Base-by-base conservation (phyloP, 2,329 filamentous ascomycete genomes). In the Hypoxylon sp. region DNA sequence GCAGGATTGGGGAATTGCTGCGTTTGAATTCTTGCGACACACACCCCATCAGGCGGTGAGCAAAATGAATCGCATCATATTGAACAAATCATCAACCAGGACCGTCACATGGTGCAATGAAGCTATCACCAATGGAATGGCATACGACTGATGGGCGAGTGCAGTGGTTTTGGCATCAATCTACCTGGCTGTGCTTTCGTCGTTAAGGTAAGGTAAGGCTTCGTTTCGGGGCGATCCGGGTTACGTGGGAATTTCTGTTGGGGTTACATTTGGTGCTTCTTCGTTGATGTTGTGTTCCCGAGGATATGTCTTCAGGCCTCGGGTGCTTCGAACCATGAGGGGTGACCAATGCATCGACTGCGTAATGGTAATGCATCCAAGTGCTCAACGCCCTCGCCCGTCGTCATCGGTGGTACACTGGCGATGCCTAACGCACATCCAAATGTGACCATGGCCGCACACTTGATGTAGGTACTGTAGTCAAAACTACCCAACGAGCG, bases 371-470 rank as follows among this genome's bases (percentile, higher is more conserved):
- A n/a, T n/a, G n/a, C n/a, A n/a, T n/a, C n/a, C n/a, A n/a, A n/a
- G n/a, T n/a, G n/a, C n/a, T n/a, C n/a, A n/a, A n/a, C n/a, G n/a
- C 33, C 38, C 48, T 44, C 30, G 6, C 28, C 33, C 45, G 32
- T 56, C 64, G 64, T 67, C 67, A 69, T 64, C 57, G 54, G 50
- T 67, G 57, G 58, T 51, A 69, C 61, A 64, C 48, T 57, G 42
- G 18, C 60, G 60, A 56, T 58, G 46, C 57, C 63, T 67, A 30
- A 64, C 50, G 54, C 24, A 49, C 38, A 22, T 44, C 16, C 16
- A 8, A 28, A 55, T 58, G 32, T 53, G 51, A 61, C 56, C 42
- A 62, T 30, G 49, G 62, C 36, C 49, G 58, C 56, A 61, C 58
- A 64, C 56, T 51, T 45, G 53, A 49, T 44, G 42, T 58, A 67